Percentiles rank a stretch among this genome's conserved stretches.
Conservation (phyloP, 768 basidiomycete species). For the Mycena leptocephala region DNA sequence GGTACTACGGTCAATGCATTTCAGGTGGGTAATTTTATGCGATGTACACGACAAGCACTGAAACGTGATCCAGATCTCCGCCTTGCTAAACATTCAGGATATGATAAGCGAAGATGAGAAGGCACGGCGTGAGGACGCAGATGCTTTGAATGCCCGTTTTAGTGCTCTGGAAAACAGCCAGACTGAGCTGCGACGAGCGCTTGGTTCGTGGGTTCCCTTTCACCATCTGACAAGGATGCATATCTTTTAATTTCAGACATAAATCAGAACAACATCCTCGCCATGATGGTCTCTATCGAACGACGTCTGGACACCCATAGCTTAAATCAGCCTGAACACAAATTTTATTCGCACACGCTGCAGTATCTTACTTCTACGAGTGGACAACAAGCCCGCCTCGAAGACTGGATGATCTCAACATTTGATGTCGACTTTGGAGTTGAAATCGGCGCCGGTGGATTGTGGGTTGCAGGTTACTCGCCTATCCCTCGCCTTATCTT, state of each 20-base stretch:
- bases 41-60: not conserved
- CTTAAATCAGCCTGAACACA: not conserved
- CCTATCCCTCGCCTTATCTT: no score
- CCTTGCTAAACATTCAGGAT: no score
- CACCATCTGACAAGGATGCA: no score
- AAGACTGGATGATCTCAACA: not conserved
- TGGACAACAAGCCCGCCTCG: not conserved
- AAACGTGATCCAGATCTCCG: no score
- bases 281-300: not conserved
- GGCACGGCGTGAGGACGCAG: no score
- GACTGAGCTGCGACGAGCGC: no score
- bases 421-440: not conserved
- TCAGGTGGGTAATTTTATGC: not conserved
- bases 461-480: not conserved
- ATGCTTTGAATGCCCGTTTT: no score
- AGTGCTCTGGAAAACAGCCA: no score
- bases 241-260: not conserved
- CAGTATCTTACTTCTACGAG: not conserved
- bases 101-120: no score
- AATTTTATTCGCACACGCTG: not conserved
- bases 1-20: not conserved
- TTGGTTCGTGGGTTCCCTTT: no score
- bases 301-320: not conserved
- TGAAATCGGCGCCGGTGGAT: not conserved
- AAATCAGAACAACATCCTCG: not conserved